Conservation (phyloP, 2,329 filamentous ascomycete genomes). For the Fusarium annulatum region DNA sequence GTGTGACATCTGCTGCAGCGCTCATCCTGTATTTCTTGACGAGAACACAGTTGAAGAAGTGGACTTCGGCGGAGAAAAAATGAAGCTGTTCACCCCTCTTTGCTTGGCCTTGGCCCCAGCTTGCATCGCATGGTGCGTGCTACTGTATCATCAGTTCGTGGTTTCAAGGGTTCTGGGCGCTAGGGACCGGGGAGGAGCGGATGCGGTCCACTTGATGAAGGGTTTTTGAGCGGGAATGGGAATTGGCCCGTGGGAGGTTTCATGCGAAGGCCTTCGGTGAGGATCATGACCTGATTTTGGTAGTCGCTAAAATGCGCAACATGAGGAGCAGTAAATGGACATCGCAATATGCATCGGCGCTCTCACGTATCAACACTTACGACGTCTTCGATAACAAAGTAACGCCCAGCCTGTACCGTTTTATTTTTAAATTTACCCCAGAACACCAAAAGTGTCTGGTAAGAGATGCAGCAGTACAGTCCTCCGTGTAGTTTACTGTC, state of each 20-base stretch:
- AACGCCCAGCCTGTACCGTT: too few relatives aligned
- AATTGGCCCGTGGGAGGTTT: neutral
- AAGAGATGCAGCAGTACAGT: too few relatives aligned
- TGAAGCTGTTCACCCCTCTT: neutral
- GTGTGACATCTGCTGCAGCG: neutral
- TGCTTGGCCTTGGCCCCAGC: constrained; percentile 17
- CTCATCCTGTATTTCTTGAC: neutral
- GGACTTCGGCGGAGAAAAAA: neutral
- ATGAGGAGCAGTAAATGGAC: too few relatives aligned
- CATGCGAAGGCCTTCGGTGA: neutral
- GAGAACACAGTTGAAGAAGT: fast-evolving
- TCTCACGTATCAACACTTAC: fast-evolving
- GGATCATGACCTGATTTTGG: neutral
- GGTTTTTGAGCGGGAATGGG: neutral
- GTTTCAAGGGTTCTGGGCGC: neutral
- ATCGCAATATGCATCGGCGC: neutral
- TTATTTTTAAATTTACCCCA: too few relatives aligned
- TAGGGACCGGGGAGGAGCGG: constrained; percentile 13
- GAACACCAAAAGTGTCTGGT: too few relatives aligned
- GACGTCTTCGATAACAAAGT: too few relatives aligned
- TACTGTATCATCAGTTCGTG: neutral
- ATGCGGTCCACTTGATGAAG: neutral
- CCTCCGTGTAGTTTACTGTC: too few relatives aligned
- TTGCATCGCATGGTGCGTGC: neutral
- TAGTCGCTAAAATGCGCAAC: neutral